Percentiles rank a stretch among this genome's conserved stretches.
These are phyloP conservation scores for Brassica juncea DNA, from an alignment of 345 rosid species.

Conservation along the genomic window DNA sequence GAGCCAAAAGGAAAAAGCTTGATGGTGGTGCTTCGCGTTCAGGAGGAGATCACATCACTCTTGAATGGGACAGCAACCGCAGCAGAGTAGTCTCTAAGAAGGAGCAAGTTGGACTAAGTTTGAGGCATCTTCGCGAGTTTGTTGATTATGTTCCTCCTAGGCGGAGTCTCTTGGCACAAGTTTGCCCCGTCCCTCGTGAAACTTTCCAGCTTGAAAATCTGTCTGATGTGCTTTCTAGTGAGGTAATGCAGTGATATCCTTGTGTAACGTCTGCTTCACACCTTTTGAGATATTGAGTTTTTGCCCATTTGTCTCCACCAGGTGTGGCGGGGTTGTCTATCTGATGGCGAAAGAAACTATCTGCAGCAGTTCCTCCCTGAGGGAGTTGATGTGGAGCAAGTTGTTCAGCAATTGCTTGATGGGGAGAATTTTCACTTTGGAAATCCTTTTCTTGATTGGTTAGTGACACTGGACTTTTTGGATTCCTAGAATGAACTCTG, in stretches of 20 bases:
- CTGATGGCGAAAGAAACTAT: constrained; percentile 66
- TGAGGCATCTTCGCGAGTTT: constrained; percentile 67
- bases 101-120: constrained; percentile 79
- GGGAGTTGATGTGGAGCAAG: constrained; percentile 59
- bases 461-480: constrained; percentile 38
- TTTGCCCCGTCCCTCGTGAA: constrained; percentile 64
- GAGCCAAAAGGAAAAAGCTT: constrained; percentile 65
- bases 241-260: constrained; percentile 51
- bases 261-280: constrained; percentile 4
- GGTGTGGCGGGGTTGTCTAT: constrained; percentile 75
- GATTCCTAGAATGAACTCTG: constrained; percentile 2
- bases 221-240: constrained; percentile 64
- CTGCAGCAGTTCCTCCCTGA: constrained; percentile 85
- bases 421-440: constrained; percentile 87
- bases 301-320: constrained; percentile 28
- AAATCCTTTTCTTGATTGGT: constrained; percentile 80
- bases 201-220: constrained; percentile 72
- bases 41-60: constrained; percentile 72
- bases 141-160: constrained; percentile 45
- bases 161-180: constrained; percentile 61
- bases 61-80: constrained; percentile 73
- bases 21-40: constrained; percentile 48
- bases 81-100: constrained; percentile 73
- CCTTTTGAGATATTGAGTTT: background rate
- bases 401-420: constrained; percentile 60